Base-by-base conservation (phyloP, 805 yeast genomes). In the Pichia californica region DNA sequence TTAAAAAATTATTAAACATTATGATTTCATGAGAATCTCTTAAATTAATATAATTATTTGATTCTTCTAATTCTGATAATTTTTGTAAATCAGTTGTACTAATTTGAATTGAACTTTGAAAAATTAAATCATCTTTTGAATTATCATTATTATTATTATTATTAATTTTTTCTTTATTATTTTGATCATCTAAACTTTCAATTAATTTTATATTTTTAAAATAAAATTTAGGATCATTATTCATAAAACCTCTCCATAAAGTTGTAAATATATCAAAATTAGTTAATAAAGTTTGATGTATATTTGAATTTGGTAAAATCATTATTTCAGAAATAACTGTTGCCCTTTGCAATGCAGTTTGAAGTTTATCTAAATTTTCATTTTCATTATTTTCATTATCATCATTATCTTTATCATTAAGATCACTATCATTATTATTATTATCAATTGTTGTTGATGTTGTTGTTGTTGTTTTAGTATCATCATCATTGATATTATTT, bases 1-100 rank as follows among this genome's bases (percentile, higher is more conserved):
- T 88, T 70, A 89, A 80, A 64, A 93, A 88, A 49, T 58, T 62
- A 46, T 62, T 61, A 30, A 63, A 53, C 26, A 61, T 39, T 3
- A 52, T 47, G 2, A 57, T 36, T 39, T 61, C 62, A 43, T 61
- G 65, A 20, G 51, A 37, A 38, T 61, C 58, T 27, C 52, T 35
- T 15, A 49, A 65, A 27, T 64, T 65, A 9, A 31, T 26, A 34
- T 46, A 52, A 13, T 45, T 46, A 25, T 56, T 56, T 27, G 47
- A 49, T 30, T 46, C 48, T 36, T 46, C 52, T 20, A 49, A 30
- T 34, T 49, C 49, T 2, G 45, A 27, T 16, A 49, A 33, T 36
- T 42, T 48, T 35, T 49, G 47, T 15, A 46, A 34, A 40, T 49
- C 52, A 18, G 52, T 53, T 21, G 42, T 39, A 14, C 20, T 35